Evolutionary conservation across 1,284 basidiomycete genomes (phyloP).

Genomic region (Trametes versicolor): DNA sequence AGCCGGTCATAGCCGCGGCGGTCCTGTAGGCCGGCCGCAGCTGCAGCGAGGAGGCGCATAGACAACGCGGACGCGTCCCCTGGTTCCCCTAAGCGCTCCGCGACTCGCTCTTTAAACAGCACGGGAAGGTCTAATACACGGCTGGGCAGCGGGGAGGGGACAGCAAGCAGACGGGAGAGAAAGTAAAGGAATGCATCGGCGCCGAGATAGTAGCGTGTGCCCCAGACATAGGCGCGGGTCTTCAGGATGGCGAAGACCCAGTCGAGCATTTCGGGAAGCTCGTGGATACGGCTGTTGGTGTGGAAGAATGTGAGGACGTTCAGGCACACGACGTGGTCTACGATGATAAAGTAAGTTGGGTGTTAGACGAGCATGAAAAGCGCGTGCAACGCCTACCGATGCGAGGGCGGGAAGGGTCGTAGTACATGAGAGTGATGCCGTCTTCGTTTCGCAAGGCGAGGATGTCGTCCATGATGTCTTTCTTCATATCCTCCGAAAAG

Average conservation of each 20-base stretch:
- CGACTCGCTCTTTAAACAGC: slow-evolving; percentile 53
- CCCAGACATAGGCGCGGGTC: slow-evolving; percentile 53
- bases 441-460: slow-evolving; percentile 14
- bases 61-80: slow-evolving; percentile 56
- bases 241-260: slow-evolving; percentile 57
- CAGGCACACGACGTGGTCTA: slow-evolving; percentile 56
- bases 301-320: slow-evolving; percentile 60
- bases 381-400: slow-evolving; percentile 33
- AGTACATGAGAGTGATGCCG: slow-evolving; percentile 24
- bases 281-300: slow-evolving; percentile 52
- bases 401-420: slow-evolving; percentile 18
- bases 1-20: slow-evolving; percentile 53
- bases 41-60: slow-evolving; percentile 58
- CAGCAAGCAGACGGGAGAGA: slow-evolving; percentile 56
- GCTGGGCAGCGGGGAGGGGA: slow-evolving; percentile 42
- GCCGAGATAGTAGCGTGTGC: slow-evolving; percentile 59
- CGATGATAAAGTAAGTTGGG: neutral
- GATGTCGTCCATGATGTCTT: slow-evolving; percentile 27
- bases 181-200: slow-evolving; percentile 65
- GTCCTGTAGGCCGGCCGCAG: slow-evolving; percentile 50
- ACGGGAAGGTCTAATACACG: slow-evolving; percentile 46
- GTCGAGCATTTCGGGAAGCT: slow-evolving; percentile 52
- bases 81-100: slow-evolving; percentile 57
- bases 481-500: neutral
- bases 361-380: neutral